Evolutionary conservation across 352 stramenopile genomes (phyloP).

Genomic region (Globisporangium yorkense): DNA sequence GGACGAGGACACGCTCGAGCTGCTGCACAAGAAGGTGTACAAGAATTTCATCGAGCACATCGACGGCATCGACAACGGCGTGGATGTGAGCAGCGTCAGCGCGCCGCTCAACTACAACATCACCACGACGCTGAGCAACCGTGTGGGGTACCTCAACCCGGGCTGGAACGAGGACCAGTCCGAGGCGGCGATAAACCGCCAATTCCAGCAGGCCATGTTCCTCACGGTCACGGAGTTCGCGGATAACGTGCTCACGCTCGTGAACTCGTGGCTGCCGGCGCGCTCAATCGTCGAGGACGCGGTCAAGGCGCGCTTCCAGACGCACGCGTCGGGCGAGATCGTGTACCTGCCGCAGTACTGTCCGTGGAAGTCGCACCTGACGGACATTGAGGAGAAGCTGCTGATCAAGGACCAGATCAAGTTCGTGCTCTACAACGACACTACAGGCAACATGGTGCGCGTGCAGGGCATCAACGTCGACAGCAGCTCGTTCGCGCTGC

Average conservation of each 20-base stretch:
- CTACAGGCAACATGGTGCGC: constrained; percentile 90
- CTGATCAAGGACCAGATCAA: constrained; percentile 89
- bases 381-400: constrained; percentile 93
- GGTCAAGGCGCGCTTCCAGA: constrained; percentile 80
- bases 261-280: constrained; percentile 93
- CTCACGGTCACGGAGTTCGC: constrained; percentile 95
- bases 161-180: constrained; percentile 94
- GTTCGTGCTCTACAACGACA: constrained; percentile 97
- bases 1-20: constrained; percentile 70
- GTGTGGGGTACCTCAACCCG: constrained; percentile 93
- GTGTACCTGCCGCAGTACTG: constrained; percentile 90
- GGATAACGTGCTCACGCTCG: constrained; percentile 85
- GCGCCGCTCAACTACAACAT: constrained; percentile 69
- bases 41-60: constrained; percentile 97
- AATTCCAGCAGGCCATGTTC: constrained; percentile 94
- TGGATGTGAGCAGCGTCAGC: constrained; percentile 69
- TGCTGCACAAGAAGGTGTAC: constrained; percentile 92
- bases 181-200: constrained; percentile 68
- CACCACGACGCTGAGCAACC: constrained; percentile 68
- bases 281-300: constrained; percentile 91
- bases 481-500: constrained; percentile 90
- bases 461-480: constrained; percentile 95
- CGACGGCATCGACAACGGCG: constrained; percentile 98
- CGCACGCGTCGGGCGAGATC: constrained; percentile 92
- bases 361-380: constrained; percentile 96